Conservation (phyloP, 371 early-diverging fungal genomes). For the Mortierella sp. region DNA sequence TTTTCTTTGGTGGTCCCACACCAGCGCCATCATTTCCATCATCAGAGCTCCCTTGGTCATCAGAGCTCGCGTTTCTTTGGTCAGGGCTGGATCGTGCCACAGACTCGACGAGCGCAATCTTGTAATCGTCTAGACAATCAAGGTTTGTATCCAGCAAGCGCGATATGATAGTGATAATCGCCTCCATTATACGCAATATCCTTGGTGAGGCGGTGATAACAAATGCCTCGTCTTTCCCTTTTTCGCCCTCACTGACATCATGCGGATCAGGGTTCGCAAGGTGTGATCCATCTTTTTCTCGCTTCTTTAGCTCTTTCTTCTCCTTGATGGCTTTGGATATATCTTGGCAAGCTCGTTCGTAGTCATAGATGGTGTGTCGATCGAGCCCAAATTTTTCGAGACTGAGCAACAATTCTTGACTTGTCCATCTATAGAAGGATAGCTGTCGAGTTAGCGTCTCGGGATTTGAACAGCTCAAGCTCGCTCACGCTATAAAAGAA, state of each 20-base stretch:
- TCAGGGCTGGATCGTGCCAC: conserved; percentile 24
- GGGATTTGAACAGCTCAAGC: neutral
- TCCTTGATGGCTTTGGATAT: conserved; percentile 55
- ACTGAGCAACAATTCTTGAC: conserved; percentile 42
- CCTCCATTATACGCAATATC: conserved; percentile 32
- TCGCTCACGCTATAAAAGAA: neutral
- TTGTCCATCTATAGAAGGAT: conserved; percentile 54
- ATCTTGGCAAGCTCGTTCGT: conserved; percentile 45
- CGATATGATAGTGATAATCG: conserved; percentile 57
- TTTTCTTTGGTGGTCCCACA: conserved; percentile 1
- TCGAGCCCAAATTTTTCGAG: conserved; percentile 51
- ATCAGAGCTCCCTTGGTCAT: conserved; percentile 8
- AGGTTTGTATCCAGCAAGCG: conserved; percentile 52
- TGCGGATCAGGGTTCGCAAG: neutral
- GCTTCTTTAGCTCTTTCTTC: conserved; percentile 38
- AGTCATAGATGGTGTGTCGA: conserved; percentile 11
- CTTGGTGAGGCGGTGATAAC: conserved; percentile 12
- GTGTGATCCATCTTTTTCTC: neutral
- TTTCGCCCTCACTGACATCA: neutral
- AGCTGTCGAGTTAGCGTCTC: neutral
- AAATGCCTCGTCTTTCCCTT: neutral
- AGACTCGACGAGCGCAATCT: conserved; percentile 58
- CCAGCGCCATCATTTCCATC: neutral
- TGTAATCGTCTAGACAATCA: conserved; percentile 59
- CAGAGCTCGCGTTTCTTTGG: neutral